A percentile compares a stretch with the other conserved stretches of the same genome.
Evolutionary conservation across 2,329 filamentous ascomycete genomes (phyloP).

Genomic region (Aspergillus tanneri): DNA sequence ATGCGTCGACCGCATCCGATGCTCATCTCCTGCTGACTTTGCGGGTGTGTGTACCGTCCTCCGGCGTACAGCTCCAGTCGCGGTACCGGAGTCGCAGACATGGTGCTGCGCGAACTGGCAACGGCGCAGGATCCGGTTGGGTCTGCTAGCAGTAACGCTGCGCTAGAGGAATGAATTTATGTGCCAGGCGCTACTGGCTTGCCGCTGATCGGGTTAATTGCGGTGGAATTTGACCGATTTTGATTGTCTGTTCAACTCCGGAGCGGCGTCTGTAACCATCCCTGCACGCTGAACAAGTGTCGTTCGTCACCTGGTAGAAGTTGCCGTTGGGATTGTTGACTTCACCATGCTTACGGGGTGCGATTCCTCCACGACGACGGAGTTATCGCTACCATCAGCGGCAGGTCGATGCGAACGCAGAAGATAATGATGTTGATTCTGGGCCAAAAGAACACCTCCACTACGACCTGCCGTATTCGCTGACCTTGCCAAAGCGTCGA

Average conservation of each 20-base stretch:
- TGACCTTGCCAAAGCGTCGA: constrained; percentile 75
- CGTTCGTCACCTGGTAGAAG: constrained; percentile 50
- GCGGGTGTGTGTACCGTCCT: constrained; percentile 57
- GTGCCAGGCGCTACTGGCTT: constrained; percentile 54
- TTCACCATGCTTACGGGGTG: constrained; percentile 32
- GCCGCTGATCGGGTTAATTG: constrained; percentile 54
- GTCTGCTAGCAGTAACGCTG: constrained; percentile 58
- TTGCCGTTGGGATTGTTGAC: constrained; percentile 54
- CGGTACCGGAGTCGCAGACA: constrained; percentile 55
- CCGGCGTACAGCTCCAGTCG: constrained; percentile 55
- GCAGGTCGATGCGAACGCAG: constrained; percentile 82
- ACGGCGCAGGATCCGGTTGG: constrained; percentile 51
- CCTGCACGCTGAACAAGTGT: constrained; percentile 49
- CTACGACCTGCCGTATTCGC: constrained; percentile 84
- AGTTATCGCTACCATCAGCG: constrained; percentile 78
- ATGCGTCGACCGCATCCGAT: constrained; percentile 34
- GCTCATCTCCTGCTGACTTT: constrained; percentile 45
- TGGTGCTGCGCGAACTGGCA: constrained; percentile 57
- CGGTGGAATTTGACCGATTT: constrained; percentile 57
- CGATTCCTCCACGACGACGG: constrained; percentile 53
- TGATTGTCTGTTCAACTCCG: constrained; percentile 53
- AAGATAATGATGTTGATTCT: constrained; percentile 95
- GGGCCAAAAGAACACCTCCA: constrained; percentile 80
- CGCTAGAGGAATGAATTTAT: constrained; percentile 56
- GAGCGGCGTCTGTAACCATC: constrained; percentile 51